Evolutionary conservation across 106 monocot species (phyloP), one percentile per base, ranked within the genome.

Genomic region (Acanthochlamys bracteata): DNA sequence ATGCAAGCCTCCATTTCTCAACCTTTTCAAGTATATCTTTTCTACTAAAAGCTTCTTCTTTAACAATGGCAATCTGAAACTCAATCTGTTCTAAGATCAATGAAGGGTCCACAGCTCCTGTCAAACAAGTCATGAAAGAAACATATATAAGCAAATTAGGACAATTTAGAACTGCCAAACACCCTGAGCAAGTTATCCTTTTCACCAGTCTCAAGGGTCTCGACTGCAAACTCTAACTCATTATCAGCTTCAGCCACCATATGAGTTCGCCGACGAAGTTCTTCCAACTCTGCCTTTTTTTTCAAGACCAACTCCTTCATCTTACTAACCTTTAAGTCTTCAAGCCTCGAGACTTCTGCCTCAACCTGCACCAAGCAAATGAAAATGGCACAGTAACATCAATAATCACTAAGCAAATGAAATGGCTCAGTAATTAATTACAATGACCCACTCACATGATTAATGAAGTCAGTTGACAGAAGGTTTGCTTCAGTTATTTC

Each of bases 1-100:
- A 79, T 21, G 86, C 90, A 25, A 78, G 72, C 23, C 75, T 49
- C 85, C 85, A 90, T 76, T 78, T 86, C 24, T 86, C 90, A 4
- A 86, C 83, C 64, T 61, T 86, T 58, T 90, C 90, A 41, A 90
- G 80, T 55, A 90, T 78, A 13, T 86, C 90, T 61, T 90, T 90
- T 69, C 90, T 78, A 73, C 78, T 86, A 58, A 86, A 86, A 15
- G 80, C 80, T 67, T 86, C 75, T 55, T 83, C 90, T 74, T 86
- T 90, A 19, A 68, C 64, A 62, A 55, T 25, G 40, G 86, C 72
- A 47, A 90, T 80, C 66, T 83, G 80, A 33, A 60, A 8, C 47
- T 90, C 90, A 55, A 86, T 70, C 73, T 82, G 70, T 41, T 83
- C 83, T 69, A 90, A 59, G n/a, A 81, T 24, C 7, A 77, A 64